phyloP scores from a whole-genome alignment of 345 rosid genomes.

The Brassica juncea region DNA sequence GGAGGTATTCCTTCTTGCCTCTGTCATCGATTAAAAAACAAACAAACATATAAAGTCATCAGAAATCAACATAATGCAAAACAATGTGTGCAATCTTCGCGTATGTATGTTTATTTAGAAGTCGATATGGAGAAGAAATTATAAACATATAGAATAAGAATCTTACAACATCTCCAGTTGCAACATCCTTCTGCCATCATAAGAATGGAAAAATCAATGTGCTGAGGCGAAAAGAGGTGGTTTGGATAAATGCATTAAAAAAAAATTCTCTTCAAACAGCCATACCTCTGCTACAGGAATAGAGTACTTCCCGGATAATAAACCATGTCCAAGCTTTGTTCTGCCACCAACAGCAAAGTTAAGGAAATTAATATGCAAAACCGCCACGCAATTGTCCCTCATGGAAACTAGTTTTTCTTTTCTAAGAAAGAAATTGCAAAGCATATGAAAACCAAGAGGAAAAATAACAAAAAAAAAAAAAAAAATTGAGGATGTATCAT shows the following conservation, averaged over 20 bases:
- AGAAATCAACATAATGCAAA: constrained; percentile 20
- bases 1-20: constrained; percentile 96
- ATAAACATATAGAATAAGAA: constrained; percentile 30
- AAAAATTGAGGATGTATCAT: neutral
- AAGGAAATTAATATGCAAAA: constrained; percentile 18
- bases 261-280: neutral
- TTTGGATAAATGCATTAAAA: constrained; percentile 14
- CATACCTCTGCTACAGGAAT: constrained; percentile 72
- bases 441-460: neutral
- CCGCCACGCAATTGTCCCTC: neutral
- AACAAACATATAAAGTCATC: constrained; percentile 16
- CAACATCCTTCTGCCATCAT: constrained; percentile 51
- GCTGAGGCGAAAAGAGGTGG: constrained; percentile 25
- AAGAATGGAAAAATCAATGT: constrained; percentile 18
- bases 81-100: neutral
- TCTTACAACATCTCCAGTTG: constrained; percentile 55
- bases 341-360: constrained; percentile 51
- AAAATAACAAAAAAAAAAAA: neutral
- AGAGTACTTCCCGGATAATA: constrained; percentile 92
- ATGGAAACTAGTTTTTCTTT: neutral
- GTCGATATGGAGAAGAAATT: neutral
- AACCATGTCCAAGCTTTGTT: constrained; percentile 93
- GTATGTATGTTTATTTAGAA: neutral
- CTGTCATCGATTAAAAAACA: constrained; percentile 41
- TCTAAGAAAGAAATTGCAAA: neutral